phyloP scores from a whole-genome alignment of 352 stramenopile genomes.

The Aphanomyces euteiches region DNA sequence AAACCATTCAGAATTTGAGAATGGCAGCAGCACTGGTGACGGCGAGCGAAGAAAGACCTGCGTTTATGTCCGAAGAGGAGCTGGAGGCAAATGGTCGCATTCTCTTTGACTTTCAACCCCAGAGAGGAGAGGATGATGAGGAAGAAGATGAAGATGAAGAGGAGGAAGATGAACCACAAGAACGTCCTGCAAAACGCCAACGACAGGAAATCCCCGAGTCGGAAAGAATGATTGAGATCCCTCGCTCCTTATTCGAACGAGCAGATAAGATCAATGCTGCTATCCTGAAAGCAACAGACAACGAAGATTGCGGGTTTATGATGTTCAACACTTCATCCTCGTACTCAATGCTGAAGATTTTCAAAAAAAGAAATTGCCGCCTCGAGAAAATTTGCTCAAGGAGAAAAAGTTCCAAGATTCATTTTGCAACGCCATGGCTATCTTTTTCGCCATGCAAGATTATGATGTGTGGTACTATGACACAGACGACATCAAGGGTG shows the following conservation, averaged over 20 bases:
- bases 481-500: slow-evolving; percentile 14
- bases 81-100: slow-evolving; percentile 1
- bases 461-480: slow-evolving; percentile 26
- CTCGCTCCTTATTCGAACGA: slow-evolving; percentile 6
- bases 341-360: slow-evolving; percentile 17
- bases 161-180: background rate
- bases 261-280: slow-evolving; percentile 8
- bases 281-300: slow-evolving; percentile 24
- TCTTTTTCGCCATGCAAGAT: slow-evolving; percentile 25
- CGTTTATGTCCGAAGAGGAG: background rate
- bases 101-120: slow-evolving; percentile 4
- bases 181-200: slow-evolving; percentile 17
- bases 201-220: background rate
- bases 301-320: slow-evolving; percentile 10
- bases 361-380: slow-evolving; percentile 28
- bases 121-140: slow-evolving; percentile 6
- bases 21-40: too few relatives aligned
- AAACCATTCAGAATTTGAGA: too few relatives aligned
- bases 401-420: slow-evolving; percentile 20
- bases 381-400: slow-evolving; percentile 16
- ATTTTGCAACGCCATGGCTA: slow-evolving; percentile 17
- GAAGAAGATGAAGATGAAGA: slow-evolving; percentile 16
- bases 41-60: background rate
- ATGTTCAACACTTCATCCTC: slow-evolving; percentile 31
- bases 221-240: slow-evolving; percentile 11